phyloP scores from a whole-genome alignment of 2,329 filamentous ascomycete species.

The Aureobasidium sp. region DNA sequence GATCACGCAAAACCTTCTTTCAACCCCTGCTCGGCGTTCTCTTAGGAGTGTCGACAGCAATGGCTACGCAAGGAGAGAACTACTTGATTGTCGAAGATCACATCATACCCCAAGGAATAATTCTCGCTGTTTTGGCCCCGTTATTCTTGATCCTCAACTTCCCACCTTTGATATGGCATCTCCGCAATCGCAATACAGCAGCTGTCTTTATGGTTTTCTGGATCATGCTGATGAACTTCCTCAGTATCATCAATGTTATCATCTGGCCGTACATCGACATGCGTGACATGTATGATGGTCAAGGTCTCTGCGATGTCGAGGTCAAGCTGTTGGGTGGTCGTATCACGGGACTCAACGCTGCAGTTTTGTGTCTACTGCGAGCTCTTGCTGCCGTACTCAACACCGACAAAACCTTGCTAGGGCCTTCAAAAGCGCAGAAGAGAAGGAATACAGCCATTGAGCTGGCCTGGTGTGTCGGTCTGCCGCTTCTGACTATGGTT shows the following conservation, averaged over 20 bases:
- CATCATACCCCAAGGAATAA: slow-evolving; percentile 27
- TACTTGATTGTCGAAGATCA: not conserved
- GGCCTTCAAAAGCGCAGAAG: slow-evolving; percentile 41
- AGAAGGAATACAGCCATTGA: slow-evolving; percentile 42
- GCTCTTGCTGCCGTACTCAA: slow-evolving; percentile 53
- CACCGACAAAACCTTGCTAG: slow-evolving; percentile 45
- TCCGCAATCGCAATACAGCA: slow-evolving; percentile 52
- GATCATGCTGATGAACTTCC: slow-evolving; percentile 48
- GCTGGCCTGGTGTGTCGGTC: slow-evolving; percentile 45
- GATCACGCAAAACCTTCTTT: not conserved
- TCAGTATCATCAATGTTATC: slow-evolving; percentile 52
- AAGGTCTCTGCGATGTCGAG: slow-evolving; percentile 56
- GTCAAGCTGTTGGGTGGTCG: slow-evolving; percentile 48
- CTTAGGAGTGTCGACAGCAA: not conserved
- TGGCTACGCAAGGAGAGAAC: not conserved
- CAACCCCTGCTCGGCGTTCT: not conserved
- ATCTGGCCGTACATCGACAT: slow-evolving; percentile 56
- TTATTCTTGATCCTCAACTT: slow-evolving; percentile 45
- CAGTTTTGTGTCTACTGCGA: slow-evolving; percentile 50
- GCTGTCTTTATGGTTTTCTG: slow-evolving; percentile 49
- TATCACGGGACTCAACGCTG: slow-evolving; percentile 44
- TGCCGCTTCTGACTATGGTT: slow-evolving; percentile 47
- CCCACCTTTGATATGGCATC: slow-evolving; percentile 52
- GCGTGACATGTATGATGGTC: slow-evolving; percentile 48
- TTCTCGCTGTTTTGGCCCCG: slow-evolving; percentile 42